These are phyloP conservation scores for Cystobasidium pallidum DNA, from an alignment of 1,284 basidiomycete species.

Conservation along the genomic window DNA sequence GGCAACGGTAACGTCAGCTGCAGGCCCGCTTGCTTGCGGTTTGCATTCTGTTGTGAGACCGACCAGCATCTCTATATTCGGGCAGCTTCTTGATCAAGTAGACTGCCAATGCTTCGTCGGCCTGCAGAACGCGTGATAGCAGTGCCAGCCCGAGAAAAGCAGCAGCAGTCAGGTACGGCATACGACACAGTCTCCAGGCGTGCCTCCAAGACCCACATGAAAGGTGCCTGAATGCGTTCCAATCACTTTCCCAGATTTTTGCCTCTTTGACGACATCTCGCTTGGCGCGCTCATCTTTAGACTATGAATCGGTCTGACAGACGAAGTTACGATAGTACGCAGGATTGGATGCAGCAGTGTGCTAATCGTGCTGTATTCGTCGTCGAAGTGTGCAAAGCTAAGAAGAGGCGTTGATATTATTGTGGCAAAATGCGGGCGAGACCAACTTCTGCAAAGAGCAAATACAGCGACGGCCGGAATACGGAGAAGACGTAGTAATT, in stretches of 20 bases:
- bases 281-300: slow-evolving; percentile 16
- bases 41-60: slow-evolving; percentile 46
- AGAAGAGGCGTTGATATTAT: slow-evolving; percentile 3
- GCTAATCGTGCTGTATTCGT: not conserved
- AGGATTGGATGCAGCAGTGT: not conserved
- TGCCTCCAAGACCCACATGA: slow-evolving; percentile 66
- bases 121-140: slow-evolving; percentile 71
- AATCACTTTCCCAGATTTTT: slow-evolving; percentile 39
- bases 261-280: slow-evolving; percentile 28
- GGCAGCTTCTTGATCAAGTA: slow-evolving; percentile 81
- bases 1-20: not conserved
- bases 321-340: not conserved
- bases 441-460: no score
- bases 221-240: slow-evolving; percentile 67
- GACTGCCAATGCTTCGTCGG: slow-evolving; percentile 94
- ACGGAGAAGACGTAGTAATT: not conserved
- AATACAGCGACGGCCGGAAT: not conserved
- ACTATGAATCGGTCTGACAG: not conserved
- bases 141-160: no score
- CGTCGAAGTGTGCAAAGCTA: not conserved
- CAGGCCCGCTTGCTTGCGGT: not conserved
- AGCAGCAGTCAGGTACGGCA: not conserved
- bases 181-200: no score
- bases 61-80: slow-evolving; percentile 74
- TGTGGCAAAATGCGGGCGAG: not conserved